Percentiles rank a stretch among this genome's conserved stretches.
phyloP scores from a whole-genome alignment of 1,284 basidiomycete species.

The Vanrija pseudolonga region DNA sequence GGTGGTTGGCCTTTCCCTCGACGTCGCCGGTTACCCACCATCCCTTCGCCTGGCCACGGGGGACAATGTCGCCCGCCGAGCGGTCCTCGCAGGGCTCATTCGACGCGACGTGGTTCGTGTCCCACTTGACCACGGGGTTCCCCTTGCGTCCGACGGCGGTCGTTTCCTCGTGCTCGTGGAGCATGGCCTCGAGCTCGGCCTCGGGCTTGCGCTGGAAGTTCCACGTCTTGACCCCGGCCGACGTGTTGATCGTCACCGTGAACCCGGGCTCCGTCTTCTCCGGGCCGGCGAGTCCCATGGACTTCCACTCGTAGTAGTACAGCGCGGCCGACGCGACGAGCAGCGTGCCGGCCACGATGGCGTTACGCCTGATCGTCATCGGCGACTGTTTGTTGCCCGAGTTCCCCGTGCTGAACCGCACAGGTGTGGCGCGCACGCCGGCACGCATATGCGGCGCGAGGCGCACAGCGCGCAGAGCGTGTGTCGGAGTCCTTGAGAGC shows the following conservation, averaged over 20 bases:
- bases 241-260: slow-evolving; percentile 3
- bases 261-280: slow-evolving; percentile 9
- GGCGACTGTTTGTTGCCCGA: not conserved
- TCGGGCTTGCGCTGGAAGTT: slow-evolving; percentile 30
- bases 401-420: not conserved
- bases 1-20: not conserved
- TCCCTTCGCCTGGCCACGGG: slow-evolving; percentile 46
- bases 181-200: slow-evolving; percentile 29
- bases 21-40: not conserved
- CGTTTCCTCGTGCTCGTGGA: slow-evolving; percentile 30
- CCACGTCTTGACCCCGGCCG: slow-evolving; percentile 13
- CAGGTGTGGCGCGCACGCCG: too few species aligned
- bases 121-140: slow-evolving; percentile 55
- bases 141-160: slow-evolving; percentile 17
- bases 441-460: too few species aligned
- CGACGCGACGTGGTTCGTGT: slow-evolving; percentile 71
- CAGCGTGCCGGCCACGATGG: slow-evolving; percentile 24
- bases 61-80: slow-evolving; percentile 66
- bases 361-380: slow-evolving; percentile 10
- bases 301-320: slow-evolving; percentile 29
- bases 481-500: too few species aligned
- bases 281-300: slow-evolving; percentile 3
- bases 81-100: slow-evolving; percentile 91
- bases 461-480: too few species aligned
- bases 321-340: slow-evolving; percentile 24